A percentile compares a stretch with the other conserved stretches of the same genome.
phyloP scores from a whole-genome alignment of 164 flowering plant species.

The Liquidambar formosana region DNA sequence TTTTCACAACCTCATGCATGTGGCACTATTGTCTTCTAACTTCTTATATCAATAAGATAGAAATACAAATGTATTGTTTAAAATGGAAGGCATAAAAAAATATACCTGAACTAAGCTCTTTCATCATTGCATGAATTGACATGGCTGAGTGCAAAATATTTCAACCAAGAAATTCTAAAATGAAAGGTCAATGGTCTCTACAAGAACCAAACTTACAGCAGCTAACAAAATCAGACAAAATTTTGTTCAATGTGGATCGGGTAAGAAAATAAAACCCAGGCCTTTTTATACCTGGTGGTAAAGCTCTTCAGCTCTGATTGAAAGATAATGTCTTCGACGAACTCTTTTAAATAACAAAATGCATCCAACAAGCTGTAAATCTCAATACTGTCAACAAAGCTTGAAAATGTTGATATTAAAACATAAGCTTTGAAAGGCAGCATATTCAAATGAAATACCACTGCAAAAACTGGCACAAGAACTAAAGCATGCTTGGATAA shows the following conservation, averaged over 20 bases:
- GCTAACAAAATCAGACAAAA: too few relatives aligned
- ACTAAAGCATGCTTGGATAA: slow-evolving; percentile 43
- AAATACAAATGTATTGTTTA: too few relatives aligned
- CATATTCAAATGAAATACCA: slow-evolving; percentile 51
- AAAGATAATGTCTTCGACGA: slow-evolving; percentile 37
- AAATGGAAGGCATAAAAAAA: too few relatives aligned
- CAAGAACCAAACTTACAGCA: too few relatives aligned
- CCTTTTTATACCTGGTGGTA: slow-evolving; percentile 64
- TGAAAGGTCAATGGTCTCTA: neutral
- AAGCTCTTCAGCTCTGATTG: slow-evolving; percentile 74
- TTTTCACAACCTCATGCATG: too few relatives aligned
- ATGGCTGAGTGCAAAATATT: too few relatives aligned
- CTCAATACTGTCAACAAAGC: slow-evolving; percentile 35
- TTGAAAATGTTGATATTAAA: slow-evolving; percentile 18
- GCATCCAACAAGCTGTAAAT: slow-evolving; percentile 63
- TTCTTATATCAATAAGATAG: too few relatives aligned
- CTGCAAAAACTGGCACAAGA: slow-evolving; percentile 41
- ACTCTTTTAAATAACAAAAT: slow-evolving; percentile 34
- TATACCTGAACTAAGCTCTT: too few relatives aligned
- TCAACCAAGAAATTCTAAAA: neutral
- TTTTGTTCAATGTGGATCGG: neutral
- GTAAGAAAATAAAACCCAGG: neutral
- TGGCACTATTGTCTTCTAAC: too few relatives aligned
- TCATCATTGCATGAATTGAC: too few relatives aligned
- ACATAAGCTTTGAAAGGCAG: slow-evolving; percentile 23